phyloP scores from a whole-genome alignment of 257 asterid species.

The Misopates orontium region DNA sequence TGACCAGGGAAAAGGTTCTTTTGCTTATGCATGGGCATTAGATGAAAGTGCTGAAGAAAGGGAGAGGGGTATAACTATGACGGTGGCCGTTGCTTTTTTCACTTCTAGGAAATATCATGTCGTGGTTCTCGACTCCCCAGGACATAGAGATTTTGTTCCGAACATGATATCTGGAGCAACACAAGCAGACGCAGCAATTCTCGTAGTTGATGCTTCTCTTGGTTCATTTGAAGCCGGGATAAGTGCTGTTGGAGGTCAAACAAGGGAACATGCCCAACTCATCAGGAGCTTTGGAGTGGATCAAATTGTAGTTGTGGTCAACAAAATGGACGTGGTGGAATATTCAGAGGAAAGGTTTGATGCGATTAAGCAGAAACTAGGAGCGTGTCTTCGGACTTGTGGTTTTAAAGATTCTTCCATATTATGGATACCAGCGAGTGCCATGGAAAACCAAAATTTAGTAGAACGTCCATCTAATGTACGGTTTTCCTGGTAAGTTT shows the following conservation, averaged over 20 bases:
- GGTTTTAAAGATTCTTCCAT: slow-evolving; percentile 82
- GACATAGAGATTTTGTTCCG: slow-evolving; percentile 97
- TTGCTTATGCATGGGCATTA: slow-evolving; percentile 98
- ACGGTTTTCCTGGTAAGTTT: slow-evolving; percentile 74
- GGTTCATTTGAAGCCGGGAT: slow-evolving; percentile 97
- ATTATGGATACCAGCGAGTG: slow-evolving; percentile 86
- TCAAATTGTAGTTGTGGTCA: slow-evolving; percentile 79
- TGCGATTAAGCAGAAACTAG: slow-evolving; percentile 67
- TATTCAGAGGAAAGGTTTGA: slow-evolving; percentile 86
- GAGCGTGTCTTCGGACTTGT: slow-evolving; percentile 73
- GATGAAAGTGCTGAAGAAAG: slow-evolving; percentile 99
- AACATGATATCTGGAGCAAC: slow-evolving; percentile 99
- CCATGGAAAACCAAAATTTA: slow-evolving; percentile 91
- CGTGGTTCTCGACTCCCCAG: slow-evolving; percentile 97
- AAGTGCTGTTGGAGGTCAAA: slow-evolving; percentile 83
- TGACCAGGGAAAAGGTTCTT: slow-evolving; percentile 94
- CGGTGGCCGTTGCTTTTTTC: slow-evolving; percentile 90
- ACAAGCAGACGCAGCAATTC: slow-evolving; percentile 98
- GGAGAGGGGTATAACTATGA: slow-evolving; percentile 99
- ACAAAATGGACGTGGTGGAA: slow-evolving; percentile 92
- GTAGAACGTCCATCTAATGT: slow-evolving; percentile 60
- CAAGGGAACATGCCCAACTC: slow-evolving; percentile 89
- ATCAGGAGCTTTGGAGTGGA: slow-evolving; percentile 96
- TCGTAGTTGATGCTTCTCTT: slow-evolving; percentile 84
- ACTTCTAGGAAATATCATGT: slow-evolving; percentile 66